Conservation (phyloP, 2,329 filamentous ascomycete species). For the Fusarium cicatricum region DNA sequence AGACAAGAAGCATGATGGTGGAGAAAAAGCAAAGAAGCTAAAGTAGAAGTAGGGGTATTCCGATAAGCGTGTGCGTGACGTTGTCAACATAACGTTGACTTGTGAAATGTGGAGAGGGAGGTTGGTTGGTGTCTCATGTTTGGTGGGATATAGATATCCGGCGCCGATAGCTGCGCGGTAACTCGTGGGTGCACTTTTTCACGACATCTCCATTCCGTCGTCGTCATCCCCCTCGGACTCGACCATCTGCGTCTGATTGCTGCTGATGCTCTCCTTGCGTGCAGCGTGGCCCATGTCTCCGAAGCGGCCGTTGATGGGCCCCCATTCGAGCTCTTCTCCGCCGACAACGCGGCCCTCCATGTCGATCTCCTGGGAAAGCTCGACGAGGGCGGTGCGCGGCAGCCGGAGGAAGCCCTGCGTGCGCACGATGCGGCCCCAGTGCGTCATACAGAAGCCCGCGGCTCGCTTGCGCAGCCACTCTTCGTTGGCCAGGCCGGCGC, state of each 20-base stretch:
- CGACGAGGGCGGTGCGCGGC: slow-evolving; percentile 81
- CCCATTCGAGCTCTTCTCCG: slow-evolving; percentile 79
- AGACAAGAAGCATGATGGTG: neutral
- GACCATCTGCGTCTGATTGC: slow-evolving; percentile 64
- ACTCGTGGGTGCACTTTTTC: slow-evolving; percentile 23
- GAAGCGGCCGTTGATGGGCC: slow-evolving; percentile 56
- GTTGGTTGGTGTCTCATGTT: neutral
- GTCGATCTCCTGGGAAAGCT: slow-evolving; percentile 92
- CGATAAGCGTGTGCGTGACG: slow-evolving; percentile 5
- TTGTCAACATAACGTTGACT: slow-evolving; percentile 14
- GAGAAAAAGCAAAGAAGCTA: neutral
- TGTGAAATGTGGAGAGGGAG: slow-evolving; percentile 2
- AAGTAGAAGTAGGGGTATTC: neutral
- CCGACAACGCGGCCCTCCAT: slow-evolving; percentile 90
- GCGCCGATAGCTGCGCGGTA: neutral
- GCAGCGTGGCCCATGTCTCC: slow-evolving; percentile 50
- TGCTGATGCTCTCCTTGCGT: slow-evolving; percentile 68
- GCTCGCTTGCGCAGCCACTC: slow-evolving; percentile 93
- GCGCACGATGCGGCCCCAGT: slow-evolving; percentile 94
- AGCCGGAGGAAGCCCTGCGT: slow-evolving; percentile 86
- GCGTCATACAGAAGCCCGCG: slow-evolving; percentile 86
- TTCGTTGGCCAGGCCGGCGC: slow-evolving; percentile 87
- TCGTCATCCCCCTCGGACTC: slow-evolving; percentile 68
- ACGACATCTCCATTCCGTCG: slow-evolving; percentile 68
- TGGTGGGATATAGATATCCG: neutral